Evolutionary conservation across 257 asterid species (phyloP), one percentile per base, ranked within the genome.

Genomic region (Haberlea rhodopensis): DNA sequence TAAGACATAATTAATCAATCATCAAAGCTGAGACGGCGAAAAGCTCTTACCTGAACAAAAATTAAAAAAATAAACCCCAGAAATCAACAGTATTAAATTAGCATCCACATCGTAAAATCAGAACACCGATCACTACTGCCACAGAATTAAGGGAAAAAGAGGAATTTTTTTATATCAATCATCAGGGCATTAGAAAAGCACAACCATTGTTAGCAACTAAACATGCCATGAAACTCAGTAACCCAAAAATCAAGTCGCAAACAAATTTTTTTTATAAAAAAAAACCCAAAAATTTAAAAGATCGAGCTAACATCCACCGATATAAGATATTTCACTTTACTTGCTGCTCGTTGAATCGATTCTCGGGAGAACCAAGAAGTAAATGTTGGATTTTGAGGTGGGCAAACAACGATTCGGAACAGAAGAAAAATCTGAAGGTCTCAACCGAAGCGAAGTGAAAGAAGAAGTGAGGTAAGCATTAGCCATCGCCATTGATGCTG

Each of bases 401-500:
- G 67, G 67, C 8, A 25, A 34, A 37, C 0, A 62, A 6, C 51
- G 37, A 66, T 29, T 25, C 51, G 45, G 37, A 58, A 26, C 67
- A 43, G 68, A 31, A 46, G 70, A 68, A 48, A 69, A 76, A 52
- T 75, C 76, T 22, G 79, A 32, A 53, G 67, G 10, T 67, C 74
- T 80, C 2, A 84, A 69, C 20, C 84, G 72, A 27, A 74, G 67
- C 27, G 70, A 70, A 28, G 76, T 52, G 58, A 65, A 65, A 27
- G 81, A 60, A 20, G 82, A 73, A 61, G 51, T 59, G 84, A 76
- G 51, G 75, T 82, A 70, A 66, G 83, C 80, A 32, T 65, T 80
- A 4, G 95, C 72, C 59, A 77, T 72, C 32, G 92, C 91, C 96
- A 84, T 81, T 72, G 65, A 56, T 63, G 77, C 53, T 11, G 61